Base-by-base conservation (phyloP, 441 rosid species). In the Euphorbia celastroides region DNA sequence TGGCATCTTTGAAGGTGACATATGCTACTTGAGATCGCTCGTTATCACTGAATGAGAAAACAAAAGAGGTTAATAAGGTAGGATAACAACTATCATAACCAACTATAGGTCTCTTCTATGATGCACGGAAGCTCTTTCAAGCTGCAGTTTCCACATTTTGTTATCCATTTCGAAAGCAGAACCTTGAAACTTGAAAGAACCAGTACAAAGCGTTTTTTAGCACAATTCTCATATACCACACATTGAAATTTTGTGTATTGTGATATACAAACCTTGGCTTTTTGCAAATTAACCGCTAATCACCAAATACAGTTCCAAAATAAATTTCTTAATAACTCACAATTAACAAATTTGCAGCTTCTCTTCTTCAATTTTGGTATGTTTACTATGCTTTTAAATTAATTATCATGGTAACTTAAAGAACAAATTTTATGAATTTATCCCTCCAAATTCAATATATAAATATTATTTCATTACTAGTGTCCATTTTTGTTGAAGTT, bases 1-100 rank as follows among this genome's bases (percentile, higher is more conserved):
- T 90, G 32, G 84, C 60, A 52, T 91, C 92, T 73, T 84, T 81
- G 66, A 86, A 91, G 56, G 93, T 82, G 70, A 91, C 86, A 8
- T 68, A 83, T 0, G 89, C 90, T 61, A 79, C 57, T 60, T 88
- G 91, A 66, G 86, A 72, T 30, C 72, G 78, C 58, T 81, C 87
- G 5, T 79, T 80, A 75, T 84, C 88, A 78, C 97, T 88, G 79
- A 65, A 74, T 66, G 46, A 34, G n/a, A 5, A 42, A n/a, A n/a
- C n/a, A n/a, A n/a, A 34, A 14, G 6, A 55, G 4, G 16, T 30
- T 66, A 31, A 52, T 54, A 19, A 0, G 22, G 27, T 31, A 31
- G 4, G 11, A 6, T 13, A 46, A 3, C 20, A 19, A 50, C 12
- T 41, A 12, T 19, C 13, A 36, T 28, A 38, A 41, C 26, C 70